Evolutionary conservation across 805 yeast genomes (phyloP).

Genomic region (Wickerhamomyces ciferrii): DNA sequence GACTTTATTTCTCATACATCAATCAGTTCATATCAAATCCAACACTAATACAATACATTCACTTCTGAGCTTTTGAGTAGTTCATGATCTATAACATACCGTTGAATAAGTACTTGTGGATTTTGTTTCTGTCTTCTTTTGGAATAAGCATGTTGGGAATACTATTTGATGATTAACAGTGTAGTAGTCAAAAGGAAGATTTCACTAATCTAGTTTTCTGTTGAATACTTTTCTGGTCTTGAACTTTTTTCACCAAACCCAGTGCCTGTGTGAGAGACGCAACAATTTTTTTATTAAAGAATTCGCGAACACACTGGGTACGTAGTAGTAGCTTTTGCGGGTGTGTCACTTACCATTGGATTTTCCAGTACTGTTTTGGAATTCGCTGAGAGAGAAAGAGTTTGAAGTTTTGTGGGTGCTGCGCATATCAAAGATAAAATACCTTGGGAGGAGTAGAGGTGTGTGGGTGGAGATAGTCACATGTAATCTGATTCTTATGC

Average conservation of each 20-base stretch:
- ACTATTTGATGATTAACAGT: conserved; percentile 1
- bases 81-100: conserved; percentile 52
- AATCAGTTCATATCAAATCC: neutral
- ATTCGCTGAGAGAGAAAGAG: too few species aligned
- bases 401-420: too few species aligned
- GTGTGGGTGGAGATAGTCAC: too few species aligned
- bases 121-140: conserved; percentile 99
- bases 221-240: neutral
- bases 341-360: neutral
- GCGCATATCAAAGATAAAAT: too few species aligned
- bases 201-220: neutral
- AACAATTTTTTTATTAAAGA: conserved; percentile 3
- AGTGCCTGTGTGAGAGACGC: conserved; percentile 5
- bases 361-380: too few species aligned
- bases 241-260: conserved; percentile 17
- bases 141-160: conserved; percentile 85
- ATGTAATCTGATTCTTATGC: too few species aligned
- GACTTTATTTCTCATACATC: neutral
- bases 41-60: neutral
- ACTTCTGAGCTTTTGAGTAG: neutral
- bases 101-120: conserved; percentile 98
- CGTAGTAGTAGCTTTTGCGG: too few species aligned
- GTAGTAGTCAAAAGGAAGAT: neutral
- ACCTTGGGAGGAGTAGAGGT: too few species aligned
- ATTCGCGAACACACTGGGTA: neutral